Conservation (phyloP, 2,329 filamentous ascomycete genomes). For the Phyllachora maydis region DNA sequence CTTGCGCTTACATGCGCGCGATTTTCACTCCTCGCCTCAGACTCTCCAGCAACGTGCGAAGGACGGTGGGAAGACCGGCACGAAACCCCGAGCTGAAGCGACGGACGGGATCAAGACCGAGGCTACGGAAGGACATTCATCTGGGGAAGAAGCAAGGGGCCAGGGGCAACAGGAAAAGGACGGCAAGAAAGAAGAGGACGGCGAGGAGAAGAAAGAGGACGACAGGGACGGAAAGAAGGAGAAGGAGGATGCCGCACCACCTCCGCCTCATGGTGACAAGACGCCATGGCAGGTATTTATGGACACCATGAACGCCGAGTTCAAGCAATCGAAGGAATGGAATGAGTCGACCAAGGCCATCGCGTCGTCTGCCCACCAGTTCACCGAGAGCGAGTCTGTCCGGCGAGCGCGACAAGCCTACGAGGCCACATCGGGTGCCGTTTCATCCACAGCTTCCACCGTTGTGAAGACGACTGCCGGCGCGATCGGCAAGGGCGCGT, state of each 20-base stretch:
- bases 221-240: slow-evolving; percentile 33
- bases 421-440: slow-evolving; percentile 65
- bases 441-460: slow-evolving; percentile 56
- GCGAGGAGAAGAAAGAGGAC: slow-evolving; percentile 17
- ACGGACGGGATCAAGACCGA: slow-evolving; percentile 11
- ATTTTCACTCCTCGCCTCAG: slow-evolving; percentile 16
- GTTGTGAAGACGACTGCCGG: slow-evolving; percentile 73
- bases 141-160: slow-evolving; percentile 18
- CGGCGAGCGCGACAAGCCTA: slow-evolving; percentile 73
- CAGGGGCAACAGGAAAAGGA: slow-evolving; percentile 13
- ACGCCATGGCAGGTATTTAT: slow-evolving; percentile 97
- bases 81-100: slow-evolving; percentile 5
- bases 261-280: slow-evolving; percentile 95
- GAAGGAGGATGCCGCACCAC: slow-evolving; percentile 55
- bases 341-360: slow-evolving; percentile 96
- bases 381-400: slow-evolving; percentile 82
- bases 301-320: slow-evolving; percentile 84
- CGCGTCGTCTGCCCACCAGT: slow-evolving; percentile 71
- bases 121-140: slow-evolving; percentile 10
- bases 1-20: slow-evolving; percentile 9
- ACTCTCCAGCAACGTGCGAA: slow-evolving; percentile 11
- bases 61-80: too few species aligned
- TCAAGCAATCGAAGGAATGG: slow-evolving; percentile 97
- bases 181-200: slow-evolving; percentile 7
- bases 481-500: slow-evolving; percentile 73